Percentiles rank a stretch among this genome's conserved stretches.
phyloP scores from a whole-genome alignment of 1,284 basidiomycete genomes.

The Heliocybe sulcata region DNA sequence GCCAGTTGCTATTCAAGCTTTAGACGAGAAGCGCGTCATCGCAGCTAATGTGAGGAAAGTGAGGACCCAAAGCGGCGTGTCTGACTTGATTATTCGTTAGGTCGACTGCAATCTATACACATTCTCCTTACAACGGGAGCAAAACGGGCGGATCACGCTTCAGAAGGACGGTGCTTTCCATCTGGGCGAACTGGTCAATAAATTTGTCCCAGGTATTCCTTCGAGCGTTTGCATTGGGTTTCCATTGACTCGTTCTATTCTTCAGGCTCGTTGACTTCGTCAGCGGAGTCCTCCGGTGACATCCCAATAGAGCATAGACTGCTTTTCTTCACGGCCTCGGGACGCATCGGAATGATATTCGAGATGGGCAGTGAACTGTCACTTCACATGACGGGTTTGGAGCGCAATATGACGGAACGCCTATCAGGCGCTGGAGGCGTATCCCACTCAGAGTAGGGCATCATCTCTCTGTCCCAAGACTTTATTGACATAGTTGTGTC shows the following conservation, averaged over 20 bases:
- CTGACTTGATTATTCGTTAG: slow-evolving; percentile 25
- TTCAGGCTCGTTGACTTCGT: slow-evolving; percentile 32
- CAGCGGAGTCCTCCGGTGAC: slow-evolving; percentile 26
- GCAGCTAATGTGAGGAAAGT: slow-evolving; percentile 64
- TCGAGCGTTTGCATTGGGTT: neutral
- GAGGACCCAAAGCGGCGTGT: neutral
- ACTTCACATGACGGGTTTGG: slow-evolving; percentile 64
- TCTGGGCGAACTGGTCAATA: slow-evolving; percentile 66
- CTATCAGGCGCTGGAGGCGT: slow-evolving; percentile 51
- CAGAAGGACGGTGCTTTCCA: slow-evolving; percentile 61
- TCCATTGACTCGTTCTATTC: neutral
- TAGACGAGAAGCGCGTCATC: slow-evolving; percentile 52
- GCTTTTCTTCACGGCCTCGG: slow-evolving; percentile 75
- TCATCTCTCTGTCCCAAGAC: neutral
- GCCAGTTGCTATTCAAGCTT: slow-evolving; percentile 54
- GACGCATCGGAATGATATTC: slow-evolving; percentile 74
- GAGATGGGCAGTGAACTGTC: slow-evolving; percentile 52
- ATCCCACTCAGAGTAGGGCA: slow-evolving; percentile 57
- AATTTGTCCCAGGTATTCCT: slow-evolving; percentile 51
- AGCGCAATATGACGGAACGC: slow-evolving; percentile 67
- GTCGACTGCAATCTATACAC: slow-evolving; percentile 73
- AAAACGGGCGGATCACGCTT: slow-evolving; percentile 29
- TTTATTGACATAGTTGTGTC: slow-evolving; percentile 2
- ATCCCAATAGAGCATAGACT: slow-evolving; percentile 47
- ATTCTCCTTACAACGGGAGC: slow-evolving; percentile 42